Percentiles rank a stretch among this genome's conserved stretches.
Evolutionary conservation across 768 basidiomycete genomes (phyloP).

Genomic region (Leccinum obscurum): DNA sequence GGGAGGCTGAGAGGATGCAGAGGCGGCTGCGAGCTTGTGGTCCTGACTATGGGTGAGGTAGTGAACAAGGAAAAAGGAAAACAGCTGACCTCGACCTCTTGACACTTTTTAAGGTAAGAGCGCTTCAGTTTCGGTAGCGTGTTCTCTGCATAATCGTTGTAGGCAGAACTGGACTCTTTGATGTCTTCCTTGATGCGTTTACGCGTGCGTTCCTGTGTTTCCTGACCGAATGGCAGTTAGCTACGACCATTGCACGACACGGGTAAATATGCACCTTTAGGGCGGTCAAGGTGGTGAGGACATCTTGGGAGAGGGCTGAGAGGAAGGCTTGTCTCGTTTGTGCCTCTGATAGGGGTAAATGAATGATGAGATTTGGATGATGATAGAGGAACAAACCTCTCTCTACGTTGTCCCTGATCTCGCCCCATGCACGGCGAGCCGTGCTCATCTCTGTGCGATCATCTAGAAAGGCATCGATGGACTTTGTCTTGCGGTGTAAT

Average conservation of each 20-base stretch:
- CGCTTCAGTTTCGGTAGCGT: slow-evolving; percentile 80
- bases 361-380: not conserved
- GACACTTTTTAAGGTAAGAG: slow-evolving; percentile 79
- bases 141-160: slow-evolving; percentile 79
- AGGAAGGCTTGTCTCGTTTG: slow-evolving; percentile 82
- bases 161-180: slow-evolving; percentile 72
- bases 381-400: slow-evolving; percentile 50
- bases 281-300: slow-evolving; percentile 65
- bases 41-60: slow-evolving; percentile 47
- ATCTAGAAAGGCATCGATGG: slow-evolving; percentile 70
- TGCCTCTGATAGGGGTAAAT: slow-evolving; percentile 54
- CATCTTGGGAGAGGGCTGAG: slow-evolving; percentile 64
- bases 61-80: slow-evolving; percentile 3
- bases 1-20: slow-evolving; percentile 30
- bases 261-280: slow-evolving; percentile 53
- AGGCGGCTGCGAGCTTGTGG: slow-evolving; percentile 50
- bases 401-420: slow-evolving; percentile 83
- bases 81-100: slow-evolving; percentile 74
- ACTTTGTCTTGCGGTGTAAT: slow-evolving; percentile 69
- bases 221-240: slow-evolving; percentile 43
- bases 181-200: slow-evolving; percentile 91
- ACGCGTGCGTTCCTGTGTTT: slow-evolving; percentile 88
- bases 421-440: slow-evolving; percentile 74
- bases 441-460: slow-evolving; percentile 67
- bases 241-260: not conserved